phyloP scores from a whole-genome alignment of 768 basidiomycete species.

The Paxillus ammoniavirescens region DNA sequence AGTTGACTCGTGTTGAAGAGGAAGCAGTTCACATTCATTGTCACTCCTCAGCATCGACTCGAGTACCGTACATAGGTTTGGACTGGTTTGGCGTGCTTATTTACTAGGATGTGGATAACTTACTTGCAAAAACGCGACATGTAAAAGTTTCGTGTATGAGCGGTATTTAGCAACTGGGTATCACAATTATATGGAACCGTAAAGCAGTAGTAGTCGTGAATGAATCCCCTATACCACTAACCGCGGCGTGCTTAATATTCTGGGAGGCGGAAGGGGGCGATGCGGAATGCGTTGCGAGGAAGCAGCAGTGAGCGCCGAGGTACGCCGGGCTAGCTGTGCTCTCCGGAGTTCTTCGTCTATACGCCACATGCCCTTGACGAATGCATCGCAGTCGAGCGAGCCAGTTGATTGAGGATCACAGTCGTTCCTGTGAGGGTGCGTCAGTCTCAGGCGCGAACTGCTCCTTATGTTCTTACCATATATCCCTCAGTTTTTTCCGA shows the following conservation, averaged over 20 bases:
- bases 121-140: neutral
- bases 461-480: conserved; percentile 53
- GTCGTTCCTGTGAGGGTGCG: conserved; percentile 52
- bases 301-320: conserved; percentile 31
- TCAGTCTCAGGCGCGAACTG: neutral
- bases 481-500: conserved; percentile 49
- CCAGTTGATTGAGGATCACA: conserved; percentile 59
- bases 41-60: too few species aligned
- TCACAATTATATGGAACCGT: conserved; percentile 1
- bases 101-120: neutral
- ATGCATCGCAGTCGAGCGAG: conserved; percentile 61
- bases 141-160: neutral
- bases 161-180: conserved; percentile 22
- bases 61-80: neutral
- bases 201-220: neutral
- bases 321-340: conserved; percentile 40
- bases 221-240: conserved; percentile 12
- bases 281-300: conserved; percentile 35
- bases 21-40: too few species aligned
- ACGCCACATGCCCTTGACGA: conserved; percentile 81
- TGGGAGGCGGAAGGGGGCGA: conserved; percentile 25
- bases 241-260: conserved; percentile 8
- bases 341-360: conserved; percentile 82
- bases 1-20: too few species aligned
- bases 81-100: neutral